Percentiles rank a stretch among this genome's conserved stretches.
Conservation (phyloP, 225 moss, liverwort and hornwort genomes). For the Polytrichum commune region DNA sequence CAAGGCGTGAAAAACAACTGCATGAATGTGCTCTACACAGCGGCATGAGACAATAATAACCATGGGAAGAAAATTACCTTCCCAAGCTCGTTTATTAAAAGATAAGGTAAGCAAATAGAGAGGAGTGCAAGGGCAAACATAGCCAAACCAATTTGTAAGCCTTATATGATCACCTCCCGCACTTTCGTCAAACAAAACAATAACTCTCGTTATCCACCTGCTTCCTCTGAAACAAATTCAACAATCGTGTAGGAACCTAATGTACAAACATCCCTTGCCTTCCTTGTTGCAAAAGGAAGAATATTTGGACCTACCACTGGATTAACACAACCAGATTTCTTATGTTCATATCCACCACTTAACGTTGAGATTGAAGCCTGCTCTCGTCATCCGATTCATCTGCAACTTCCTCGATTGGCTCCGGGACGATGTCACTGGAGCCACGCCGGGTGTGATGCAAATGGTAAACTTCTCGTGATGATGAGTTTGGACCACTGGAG, state of each 20-base stretch:
- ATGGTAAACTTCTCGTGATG: conserved; percentile 34
- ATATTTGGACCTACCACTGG: background rate
- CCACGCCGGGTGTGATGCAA: conserved; percentile 39
- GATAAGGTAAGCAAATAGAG: conserved; percentile 34
- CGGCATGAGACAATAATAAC: background rate
- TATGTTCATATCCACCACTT: background rate
- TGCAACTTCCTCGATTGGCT: conserved; percentile 48
- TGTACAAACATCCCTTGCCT: conserved; percentile 31
- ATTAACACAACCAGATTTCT: conserved; percentile 1
- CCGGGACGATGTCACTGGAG: conserved; percentile 36
- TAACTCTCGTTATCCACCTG: conserved; percentile 27
- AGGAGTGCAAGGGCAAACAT: conserved; percentile 24
- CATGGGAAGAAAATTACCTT: conserved; percentile 10
- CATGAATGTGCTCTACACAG: too few relatives aligned
- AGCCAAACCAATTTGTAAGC: conserved; percentile 12
- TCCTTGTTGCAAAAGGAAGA: background rate
- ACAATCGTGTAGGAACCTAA: conserved; percentile 36
- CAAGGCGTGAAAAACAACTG: too few relatives aligned
- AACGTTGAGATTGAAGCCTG: conserved; percentile 12
- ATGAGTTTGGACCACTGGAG: conserved; percentile 32
- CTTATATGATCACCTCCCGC: conserved; percentile 34
- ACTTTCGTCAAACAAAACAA: conserved; percentile 34
- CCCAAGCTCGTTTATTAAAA: conserved; percentile 35
- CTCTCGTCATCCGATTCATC: conserved; percentile 37
- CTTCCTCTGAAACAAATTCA: conserved; percentile 12